Evolutionary conservation across 2,329 filamentous ascomycete genomes (phyloP).

Genomic region (Aspergillus carbonarius): DNA sequence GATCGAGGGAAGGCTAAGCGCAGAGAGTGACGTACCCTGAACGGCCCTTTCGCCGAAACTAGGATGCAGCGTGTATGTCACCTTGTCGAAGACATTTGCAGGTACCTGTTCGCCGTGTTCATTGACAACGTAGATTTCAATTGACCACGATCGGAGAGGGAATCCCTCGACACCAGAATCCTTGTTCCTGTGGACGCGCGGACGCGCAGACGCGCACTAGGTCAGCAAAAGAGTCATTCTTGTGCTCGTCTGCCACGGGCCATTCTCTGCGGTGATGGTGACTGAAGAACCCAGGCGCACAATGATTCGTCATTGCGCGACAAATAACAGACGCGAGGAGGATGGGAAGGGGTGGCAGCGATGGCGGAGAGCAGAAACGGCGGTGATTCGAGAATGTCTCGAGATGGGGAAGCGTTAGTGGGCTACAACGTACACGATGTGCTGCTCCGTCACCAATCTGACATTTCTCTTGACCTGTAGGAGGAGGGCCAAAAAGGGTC

Average conservation of each 20-base stretch:
- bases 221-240: background rate
- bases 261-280: background rate
- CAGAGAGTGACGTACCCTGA: constrained; percentile 65
- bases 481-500: background rate
- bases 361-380: constrained; percentile 8
- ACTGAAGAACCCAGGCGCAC: background rate
- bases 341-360: background rate
- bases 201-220: constrained; percentile 13
- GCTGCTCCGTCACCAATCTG: constrained; percentile 91
- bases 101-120: constrained; percentile 81
- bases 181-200: constrained; percentile 61
- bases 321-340: background rate
- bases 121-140: constrained; percentile 80
- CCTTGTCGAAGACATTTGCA: constrained; percentile 86
- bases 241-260: background rate
- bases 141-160: constrained; percentile 89
- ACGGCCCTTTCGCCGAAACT: constrained; percentile 79
- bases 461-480: constrained; percentile 74
- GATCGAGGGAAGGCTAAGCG: background rate
- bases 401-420: constrained; percentile 9
- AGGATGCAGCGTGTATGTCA: constrained; percentile 87
- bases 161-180: constrained; percentile 80
- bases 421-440: constrained; percentile 68
- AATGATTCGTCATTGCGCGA: background rate
- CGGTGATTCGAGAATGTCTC: background rate